Conservation (phyloP, 495 filamentous ascomycete genomes). For the Trypethelium eluteriae region DNA sequence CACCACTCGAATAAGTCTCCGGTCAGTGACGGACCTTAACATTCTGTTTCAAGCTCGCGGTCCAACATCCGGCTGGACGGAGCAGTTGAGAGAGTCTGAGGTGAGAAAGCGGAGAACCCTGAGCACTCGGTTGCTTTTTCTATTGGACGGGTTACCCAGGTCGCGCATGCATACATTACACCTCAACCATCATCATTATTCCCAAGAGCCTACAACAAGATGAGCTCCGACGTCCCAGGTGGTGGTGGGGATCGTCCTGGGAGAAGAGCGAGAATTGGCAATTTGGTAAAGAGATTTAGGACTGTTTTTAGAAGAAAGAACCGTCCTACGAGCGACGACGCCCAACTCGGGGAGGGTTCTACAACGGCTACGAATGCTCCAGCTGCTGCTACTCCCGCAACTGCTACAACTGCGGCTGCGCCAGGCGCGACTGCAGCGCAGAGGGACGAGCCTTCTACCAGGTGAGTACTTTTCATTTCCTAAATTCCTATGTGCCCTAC, state of each 20-base stretch:
- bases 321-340: constrained; percentile 38
- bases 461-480: not conserved
- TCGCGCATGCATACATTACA: not conserved
- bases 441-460: not conserved
- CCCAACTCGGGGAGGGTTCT: constrained; percentile 14
- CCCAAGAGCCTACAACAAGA: not conserved
- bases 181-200: not conserved
- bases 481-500: not conserved
- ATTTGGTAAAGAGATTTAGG: constrained; percentile 56
- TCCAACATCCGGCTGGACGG: not conserved
- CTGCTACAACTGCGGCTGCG: constrained; percentile 18
- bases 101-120: not conserved
- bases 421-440: constrained; percentile 25
- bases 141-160: not conserved
- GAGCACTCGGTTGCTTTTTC: not conserved
- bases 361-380: constrained; percentile 27
- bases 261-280: constrained; percentile 24
- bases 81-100: not conserved
- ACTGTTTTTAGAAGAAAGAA: constrained; percentile 51
- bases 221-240: constrained; percentile 4
- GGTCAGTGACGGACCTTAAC: not conserved
- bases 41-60: not conserved
- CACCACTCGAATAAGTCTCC: too few relatives aligned
- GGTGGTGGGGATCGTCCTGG: not conserved
- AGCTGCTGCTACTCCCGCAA: constrained; percentile 22